These are phyloP conservation scores for Aristolochia fimbriata DNA, from an alignment of 164 flowering plant genomes.

Conservation along the genomic window DNA sequence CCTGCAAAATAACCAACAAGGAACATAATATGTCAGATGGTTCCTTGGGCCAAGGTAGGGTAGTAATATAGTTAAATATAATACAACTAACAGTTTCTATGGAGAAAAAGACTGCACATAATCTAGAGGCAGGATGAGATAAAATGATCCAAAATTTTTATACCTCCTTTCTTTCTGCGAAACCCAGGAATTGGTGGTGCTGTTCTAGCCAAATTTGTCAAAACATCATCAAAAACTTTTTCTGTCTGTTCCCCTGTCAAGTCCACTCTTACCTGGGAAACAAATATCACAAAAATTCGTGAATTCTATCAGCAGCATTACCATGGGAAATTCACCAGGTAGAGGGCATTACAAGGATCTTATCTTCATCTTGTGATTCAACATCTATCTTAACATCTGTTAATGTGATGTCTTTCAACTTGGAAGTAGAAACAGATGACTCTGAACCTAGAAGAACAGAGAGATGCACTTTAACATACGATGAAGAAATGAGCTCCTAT, in stretches of 20 bases:
- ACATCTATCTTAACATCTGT: constrained; percentile 39
- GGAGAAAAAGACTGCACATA: not conserved
- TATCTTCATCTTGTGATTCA: constrained; percentile 46
- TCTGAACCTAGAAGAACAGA: constrained; percentile 34
- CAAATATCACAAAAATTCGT: not conserved
- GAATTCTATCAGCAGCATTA: not conserved
- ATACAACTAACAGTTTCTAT: no score
- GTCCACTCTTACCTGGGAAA: constrained; percentile 56
- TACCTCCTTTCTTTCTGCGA: constrained; percentile 73
- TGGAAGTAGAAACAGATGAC: constrained; percentile 32
- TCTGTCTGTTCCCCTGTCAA: constrained; percentile 53
- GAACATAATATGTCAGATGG: no score
- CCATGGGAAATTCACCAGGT: no score
- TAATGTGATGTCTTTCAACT: constrained; percentile 17
- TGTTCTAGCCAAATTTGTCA: constrained; percentile 50
- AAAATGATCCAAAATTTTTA: not conserved
- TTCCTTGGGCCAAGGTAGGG: no score
- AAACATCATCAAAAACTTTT: constrained; percentile 41
- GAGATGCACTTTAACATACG: not conserved
- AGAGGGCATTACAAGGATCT: constrained; percentile 36
- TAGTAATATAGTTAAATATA: no score
- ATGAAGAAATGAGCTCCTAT: not conserved
- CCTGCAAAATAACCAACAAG: constrained; percentile 38
- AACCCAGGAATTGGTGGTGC: constrained; percentile 89
- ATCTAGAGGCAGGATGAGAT: not conserved